Percentiles rank a stretch among this genome's conserved stretches.
phyloP scores from a whole-genome alignment of 2,329 filamentous ascomycete genomes.

The Fusarium sp. region DNA sequence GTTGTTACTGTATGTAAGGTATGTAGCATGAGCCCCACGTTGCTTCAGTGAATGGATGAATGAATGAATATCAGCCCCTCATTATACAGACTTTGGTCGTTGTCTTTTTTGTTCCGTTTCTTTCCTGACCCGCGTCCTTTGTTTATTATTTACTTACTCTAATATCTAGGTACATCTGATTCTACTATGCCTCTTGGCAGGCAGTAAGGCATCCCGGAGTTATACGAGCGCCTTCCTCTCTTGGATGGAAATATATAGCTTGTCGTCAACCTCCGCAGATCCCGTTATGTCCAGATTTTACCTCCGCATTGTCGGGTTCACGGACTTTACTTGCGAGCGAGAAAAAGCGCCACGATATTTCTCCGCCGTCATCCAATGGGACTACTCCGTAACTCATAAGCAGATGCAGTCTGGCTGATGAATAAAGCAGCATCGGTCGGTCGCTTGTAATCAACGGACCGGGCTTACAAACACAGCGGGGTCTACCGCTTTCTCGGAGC shows the following conservation, averaged over 20 bases:
- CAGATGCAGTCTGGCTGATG: background rate
- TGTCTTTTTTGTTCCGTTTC: background rate
- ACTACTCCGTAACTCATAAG: background rate
- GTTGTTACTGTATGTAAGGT: background rate
- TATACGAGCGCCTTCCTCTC: conserved; percentile 24
- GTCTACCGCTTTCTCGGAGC: conserved; percentile 5
- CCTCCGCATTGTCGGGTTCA: conserved; percentile 36
- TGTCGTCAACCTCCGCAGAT: conserved; percentile 15
- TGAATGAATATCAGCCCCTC: background rate
- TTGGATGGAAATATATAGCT: conserved; percentile 6
- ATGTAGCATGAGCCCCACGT: conserved; percentile 16
- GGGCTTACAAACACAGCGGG: conserved; percentile 23
- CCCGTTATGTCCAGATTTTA: conserved; percentile 21
- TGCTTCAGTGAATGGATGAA: conserved; percentile 5
- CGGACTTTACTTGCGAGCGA: conserved; percentile 39
- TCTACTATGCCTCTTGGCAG: background rate
- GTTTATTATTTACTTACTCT: background rate
- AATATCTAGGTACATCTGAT: background rate
- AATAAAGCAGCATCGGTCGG: background rate
- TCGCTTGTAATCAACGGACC: conserved; percentile 4
- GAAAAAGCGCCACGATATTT: conserved; percentile 20
- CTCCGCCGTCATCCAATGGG: background rate
- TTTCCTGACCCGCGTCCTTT: background rate
- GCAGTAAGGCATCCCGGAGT: background rate
- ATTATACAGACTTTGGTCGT: background rate